Percentiles rank a stretch among this genome's conserved stretches.
Conservation (phyloP, 73 alveolate genomes). For the Paramecium caudatum region DNA sequence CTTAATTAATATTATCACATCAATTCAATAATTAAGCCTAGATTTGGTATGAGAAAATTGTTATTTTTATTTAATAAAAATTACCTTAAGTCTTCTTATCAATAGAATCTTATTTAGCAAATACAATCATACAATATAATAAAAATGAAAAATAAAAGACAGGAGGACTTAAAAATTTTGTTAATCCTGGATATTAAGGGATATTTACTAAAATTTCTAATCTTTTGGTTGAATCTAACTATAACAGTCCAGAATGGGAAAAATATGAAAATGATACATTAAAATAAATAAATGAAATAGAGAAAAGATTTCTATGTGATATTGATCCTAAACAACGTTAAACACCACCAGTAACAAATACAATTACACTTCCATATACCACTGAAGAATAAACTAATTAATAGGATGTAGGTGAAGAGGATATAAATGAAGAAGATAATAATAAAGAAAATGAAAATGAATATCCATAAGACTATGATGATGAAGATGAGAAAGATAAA, state of each 20-base stretch:
- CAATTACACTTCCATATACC: not conserved
- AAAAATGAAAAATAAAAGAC: not conserved
- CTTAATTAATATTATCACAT: not conserved
- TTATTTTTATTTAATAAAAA: not conserved
- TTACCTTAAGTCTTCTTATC: not conserved
- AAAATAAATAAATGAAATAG: not conserved
- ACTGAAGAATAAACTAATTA: not conserved
- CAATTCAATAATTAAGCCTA: constrained; percentile 5
- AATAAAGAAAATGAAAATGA: constrained; percentile 38
- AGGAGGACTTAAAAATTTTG: not conserved
- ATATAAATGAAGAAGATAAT: constrained; percentile 16
- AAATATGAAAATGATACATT: constrained; percentile 17
- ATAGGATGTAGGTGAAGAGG: constrained; percentile 4
- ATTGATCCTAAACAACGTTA: constrained; percentile 43
- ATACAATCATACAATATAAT: not conserved
- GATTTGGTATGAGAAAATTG: constrained; percentile 22
- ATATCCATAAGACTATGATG: not conserved
- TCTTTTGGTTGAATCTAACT: not conserved
- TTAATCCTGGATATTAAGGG: constrained; percentile 57
- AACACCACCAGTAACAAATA: not conserved
- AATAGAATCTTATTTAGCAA: not conserved
- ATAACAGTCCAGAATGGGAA: not conserved
- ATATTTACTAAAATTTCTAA: constrained; percentile 8
- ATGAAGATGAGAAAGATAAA: not conserved
- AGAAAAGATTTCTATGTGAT: constrained; percentile 7